Evolutionary conservation across 768 basidiomycete genomes (phyloP).

Genomic region (Boletus fagicola): DNA sequence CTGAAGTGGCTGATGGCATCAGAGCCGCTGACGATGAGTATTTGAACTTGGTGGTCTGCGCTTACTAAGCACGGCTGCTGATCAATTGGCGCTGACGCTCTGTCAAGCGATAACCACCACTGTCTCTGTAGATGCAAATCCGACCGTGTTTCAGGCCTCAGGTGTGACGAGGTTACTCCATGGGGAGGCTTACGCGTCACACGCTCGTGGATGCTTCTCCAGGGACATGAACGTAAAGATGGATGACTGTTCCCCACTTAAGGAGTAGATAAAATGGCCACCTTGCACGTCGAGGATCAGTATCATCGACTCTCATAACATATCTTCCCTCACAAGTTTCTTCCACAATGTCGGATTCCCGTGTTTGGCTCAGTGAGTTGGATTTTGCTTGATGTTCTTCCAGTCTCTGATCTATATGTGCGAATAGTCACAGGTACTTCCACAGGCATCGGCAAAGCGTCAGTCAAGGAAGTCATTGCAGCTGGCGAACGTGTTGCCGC

Average conservation of each 20-base stretch:
- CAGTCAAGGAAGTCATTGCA: slow-evolving; percentile 27
- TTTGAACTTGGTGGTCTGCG: too few species aligned
- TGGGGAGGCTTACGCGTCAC: too few species aligned
- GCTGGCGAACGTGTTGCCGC: slow-evolving; percentile 31
- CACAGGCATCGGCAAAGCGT: slow-evolving; percentile 37
- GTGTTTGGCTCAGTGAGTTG: slow-evolving; percentile 25
- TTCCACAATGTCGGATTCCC: slow-evolving; percentile 18
- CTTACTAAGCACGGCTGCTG: too few species aligned
- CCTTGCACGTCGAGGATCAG: neutral
- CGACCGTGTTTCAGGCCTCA: too few species aligned
- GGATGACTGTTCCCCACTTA: neutral
- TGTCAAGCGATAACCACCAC: too few species aligned
- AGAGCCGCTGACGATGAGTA: too few species aligned
- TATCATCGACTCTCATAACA: neutral
- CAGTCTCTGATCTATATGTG: neutral
- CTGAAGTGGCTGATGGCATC: too few species aligned
- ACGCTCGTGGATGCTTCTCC: neutral
- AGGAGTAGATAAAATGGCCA: slow-evolving; percentile 12
- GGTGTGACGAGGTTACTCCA: too few species aligned
- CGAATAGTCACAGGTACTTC: slow-evolving; percentile 42
- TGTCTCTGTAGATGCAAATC: too few species aligned
- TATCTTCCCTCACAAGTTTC: neutral
- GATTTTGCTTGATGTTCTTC: neutral
- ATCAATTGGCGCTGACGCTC: too few species aligned
- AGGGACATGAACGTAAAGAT: neutral